Evolutionary conservation across 768 basidiomycete genomes (phyloP), one percentile per base, ranked within the genome.

Genomic region (Kwoniella pini): DNA sequence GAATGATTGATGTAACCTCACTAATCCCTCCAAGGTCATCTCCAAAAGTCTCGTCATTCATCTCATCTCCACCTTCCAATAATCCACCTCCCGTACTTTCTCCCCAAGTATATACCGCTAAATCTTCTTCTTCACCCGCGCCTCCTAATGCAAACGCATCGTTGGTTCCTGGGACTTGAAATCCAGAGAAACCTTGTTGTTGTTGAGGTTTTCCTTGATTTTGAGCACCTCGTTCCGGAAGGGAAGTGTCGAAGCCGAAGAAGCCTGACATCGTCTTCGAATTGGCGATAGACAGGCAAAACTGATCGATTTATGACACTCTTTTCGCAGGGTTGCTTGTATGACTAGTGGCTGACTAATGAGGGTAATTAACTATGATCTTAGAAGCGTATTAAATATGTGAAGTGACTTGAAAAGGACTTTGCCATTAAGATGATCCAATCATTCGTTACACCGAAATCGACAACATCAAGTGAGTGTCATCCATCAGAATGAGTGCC

Each of bases 1-100:
- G n/a, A n/a, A 12, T 30, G 38, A n/a, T 49, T 10, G 55, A 9
- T 2, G 30, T 2, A 39, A 30, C 80, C 88, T 82, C 76, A 93
- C 93, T 91, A 60, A 95, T 84, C 65, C 74, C 80, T 31, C 83
- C 86, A 50, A 81, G 65, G 39, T 80, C 84, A 38, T 80, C 84
- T 28, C 94, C 96, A 80, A 99, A 99, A 2, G 96, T 99, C 81
- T 95, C 92, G 79, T 95, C 91, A 80, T 99, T 98, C 69, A 94
- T 77, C 68, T 94, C 93, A 82, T 97, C 93, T 57, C 86, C 87
- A 40, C 87, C 88, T 79, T 98, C 95, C 69, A 88, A 86, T 54
- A 97, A 83, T 31, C 59, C 59, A 46, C 43, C 36, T 7, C 33
- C 52, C 53, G 88, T 92, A 39, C 89, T 91, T 77, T 95, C 90